A percentile compares a stretch with the other conserved stretches of the same genome.
These are phyloP conservation scores for Trichoderma lentiforme DNA, from an alignment of 2,329 filamentous ascomycete species.

Conservation along the genomic window DNA sequence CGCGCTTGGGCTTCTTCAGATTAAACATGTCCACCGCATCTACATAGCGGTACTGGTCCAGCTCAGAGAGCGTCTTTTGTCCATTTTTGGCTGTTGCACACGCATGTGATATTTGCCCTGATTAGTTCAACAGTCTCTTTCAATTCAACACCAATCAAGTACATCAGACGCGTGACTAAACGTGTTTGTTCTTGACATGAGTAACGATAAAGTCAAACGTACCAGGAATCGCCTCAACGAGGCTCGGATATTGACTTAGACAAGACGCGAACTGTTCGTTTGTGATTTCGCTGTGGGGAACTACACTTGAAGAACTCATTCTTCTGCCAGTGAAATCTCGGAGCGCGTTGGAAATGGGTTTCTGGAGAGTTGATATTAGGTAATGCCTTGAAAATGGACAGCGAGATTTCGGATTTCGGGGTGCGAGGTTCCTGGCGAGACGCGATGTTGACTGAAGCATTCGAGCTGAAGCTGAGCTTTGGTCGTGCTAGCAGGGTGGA, in stretches of 20 bases:
- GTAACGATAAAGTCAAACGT: background rate
- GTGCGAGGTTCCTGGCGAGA: background rate
- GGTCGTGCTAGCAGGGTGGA: background rate
- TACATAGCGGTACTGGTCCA: conserved; percentile 60
- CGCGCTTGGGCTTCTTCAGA: conserved; percentile 29
- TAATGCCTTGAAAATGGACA: background rate
- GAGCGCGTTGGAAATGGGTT: background rate
- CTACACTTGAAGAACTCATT: conserved; percentile 9
- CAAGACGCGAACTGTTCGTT: conserved; percentile 35
- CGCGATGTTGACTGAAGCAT: background rate
- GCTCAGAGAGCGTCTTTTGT: conserved; percentile 50
- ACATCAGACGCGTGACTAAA: background rate
- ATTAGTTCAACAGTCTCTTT: background rate
- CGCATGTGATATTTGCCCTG: background rate
- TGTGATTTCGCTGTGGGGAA: conserved; percentile 26
- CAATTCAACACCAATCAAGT: background rate
- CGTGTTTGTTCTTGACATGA: background rate
- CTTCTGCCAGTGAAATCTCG: background rate
- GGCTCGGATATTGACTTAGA: conserved; percentile 37
- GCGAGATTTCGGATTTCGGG: background rate
- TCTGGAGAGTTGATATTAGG: background rate
- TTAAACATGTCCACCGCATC: conserved; percentile 49
- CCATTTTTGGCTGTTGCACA: conserved; percentile 42
- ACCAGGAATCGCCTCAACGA: conserved; percentile 43
- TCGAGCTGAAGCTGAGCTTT: background rate